Base-by-base conservation (phyloP, 352 stramenopile species). In the Phytophthora macrochlamydospora region DNA sequence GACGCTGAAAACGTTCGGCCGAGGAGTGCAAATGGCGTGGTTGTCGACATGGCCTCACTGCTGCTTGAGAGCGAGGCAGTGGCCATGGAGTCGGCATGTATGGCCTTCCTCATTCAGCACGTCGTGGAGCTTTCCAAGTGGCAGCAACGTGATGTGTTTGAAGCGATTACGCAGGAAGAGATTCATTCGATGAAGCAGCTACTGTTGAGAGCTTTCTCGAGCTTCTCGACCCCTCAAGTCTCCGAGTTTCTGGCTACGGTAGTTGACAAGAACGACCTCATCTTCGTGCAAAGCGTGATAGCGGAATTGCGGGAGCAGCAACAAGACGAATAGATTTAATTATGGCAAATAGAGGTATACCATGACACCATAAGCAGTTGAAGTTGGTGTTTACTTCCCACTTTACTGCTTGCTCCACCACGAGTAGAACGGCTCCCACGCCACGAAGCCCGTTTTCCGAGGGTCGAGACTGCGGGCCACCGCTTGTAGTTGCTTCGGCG, bases 341-440 rank as follows among this genome's bases (percentile, higher is more conserved):
- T 62, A 65, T 52, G 55, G 48, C 18, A 55, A 55, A 54, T 66
- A 66, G 59, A 66, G 14, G 30, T 14, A 29, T 30, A 38, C 37
- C 12, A 24, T 24, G 18, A 24, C 18, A 24, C 18, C 18, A 24
- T 24, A 24, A 24, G 18, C 18, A 24, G 18, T 24, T 24, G 18
- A 24, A 24, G 18, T 24, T 24, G 18, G 18, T 24, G 18, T 24
- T 24, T 24, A 24, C 18, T 24, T 24, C 18, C 18, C 18, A 24
- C 18, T 24, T 24, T 48, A 68, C 45, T 69, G 82, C 24, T 65
- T 48, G 9, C 74, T 80, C 83, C 83, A 90, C 80, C 83, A 91
- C 7, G 70, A 69, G 62, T 90, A 91, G 49, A 91, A 91, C 4
- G 63, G 50, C 54, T 87, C 79, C 83, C 83, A 91, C 6, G 78